Evolutionary conservation across 805 yeast genomes (phyloP).

Genomic region (Starmerella sp.): DNA sequence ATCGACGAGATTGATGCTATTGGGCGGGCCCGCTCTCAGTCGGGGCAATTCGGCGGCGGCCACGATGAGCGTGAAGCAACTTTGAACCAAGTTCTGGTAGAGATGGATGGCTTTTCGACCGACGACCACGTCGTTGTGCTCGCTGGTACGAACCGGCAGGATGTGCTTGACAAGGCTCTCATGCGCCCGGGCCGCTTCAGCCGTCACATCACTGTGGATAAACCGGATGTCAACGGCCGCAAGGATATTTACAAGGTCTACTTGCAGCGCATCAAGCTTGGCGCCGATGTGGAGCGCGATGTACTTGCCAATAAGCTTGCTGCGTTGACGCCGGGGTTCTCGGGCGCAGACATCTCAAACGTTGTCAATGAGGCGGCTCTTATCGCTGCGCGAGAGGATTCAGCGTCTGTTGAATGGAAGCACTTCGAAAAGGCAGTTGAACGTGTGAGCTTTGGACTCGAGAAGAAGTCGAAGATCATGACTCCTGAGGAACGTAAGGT

Average conservation of each 20-base stretch:
- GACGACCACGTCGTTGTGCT: conserved; percentile 90
- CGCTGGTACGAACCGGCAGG: conserved; percentile 96
- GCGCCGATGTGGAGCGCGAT: conserved; percentile 33
- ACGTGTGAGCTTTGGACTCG: conserved; percentile 92
- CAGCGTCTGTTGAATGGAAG: conserved; percentile 51
- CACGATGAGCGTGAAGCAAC: conserved; percentile 97
- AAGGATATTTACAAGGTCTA: conserved; percentile 87
- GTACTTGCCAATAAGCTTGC: conserved; percentile 75
- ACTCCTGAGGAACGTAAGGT: conserved; percentile 77
- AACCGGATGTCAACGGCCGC: conserved; percentile 91
- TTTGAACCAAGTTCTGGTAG: conserved; percentile 86
- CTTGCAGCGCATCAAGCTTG: conserved; percentile 56
- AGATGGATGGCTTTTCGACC: conserved; percentile 94
- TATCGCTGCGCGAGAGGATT: conserved; percentile 82
- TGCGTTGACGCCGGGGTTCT: conserved; percentile 94
- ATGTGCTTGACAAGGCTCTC: conserved; percentile 82
- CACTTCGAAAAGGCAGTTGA: conserved; percentile 97
- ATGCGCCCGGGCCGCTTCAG: conserved; percentile 97
- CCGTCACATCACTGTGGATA: conserved; percentile 81
- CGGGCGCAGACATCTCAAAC: conserved; percentile 98
- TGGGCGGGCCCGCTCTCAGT: conserved; percentile 71
- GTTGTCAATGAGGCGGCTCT: conserved; percentile 95
- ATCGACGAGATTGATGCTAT: conserved; percentile 99
- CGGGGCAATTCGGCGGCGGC: conserved; percentile 47
- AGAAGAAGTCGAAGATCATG: conserved; percentile 73